Evolutionary conservation across 2,329 filamentous ascomycete species (phyloP).

Genomic region (Elsinoe fawcettii): DNA sequence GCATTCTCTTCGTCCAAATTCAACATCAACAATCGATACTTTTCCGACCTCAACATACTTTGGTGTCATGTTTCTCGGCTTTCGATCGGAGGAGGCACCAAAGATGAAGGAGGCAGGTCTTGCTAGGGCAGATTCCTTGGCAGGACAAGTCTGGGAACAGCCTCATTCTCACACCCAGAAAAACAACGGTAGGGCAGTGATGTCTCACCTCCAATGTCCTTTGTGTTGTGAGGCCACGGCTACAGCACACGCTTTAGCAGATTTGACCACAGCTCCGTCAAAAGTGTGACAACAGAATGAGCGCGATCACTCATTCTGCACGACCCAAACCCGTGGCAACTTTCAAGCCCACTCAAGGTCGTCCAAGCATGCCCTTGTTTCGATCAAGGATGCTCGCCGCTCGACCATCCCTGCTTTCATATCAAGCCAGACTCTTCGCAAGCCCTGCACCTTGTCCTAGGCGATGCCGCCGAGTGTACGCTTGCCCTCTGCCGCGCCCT

Average conservation of each 20-base stretch:
- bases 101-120: neutral
- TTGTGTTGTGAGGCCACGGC: neutral
- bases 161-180: neutral
- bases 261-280: too few relatives aligned
- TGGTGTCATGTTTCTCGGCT: neutral
- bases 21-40: neutral
- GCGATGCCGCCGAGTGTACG: neutral
- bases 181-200: neutral
- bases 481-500: slow-evolving; percentile 2
- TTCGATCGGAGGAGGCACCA: neutral
- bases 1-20: neutral
- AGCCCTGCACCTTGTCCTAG: neutral
- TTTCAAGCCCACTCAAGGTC: slow-evolving; percentile 8
- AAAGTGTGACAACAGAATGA: too few relatives aligned
- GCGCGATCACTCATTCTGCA: neutral
- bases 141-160: neutral
- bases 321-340: slow-evolving; percentile 6
- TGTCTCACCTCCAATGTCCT: neutral
- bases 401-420: neutral
- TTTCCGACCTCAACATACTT: neutral
- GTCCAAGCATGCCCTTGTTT: slow-evolving; percentile 6
- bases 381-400: neutral
- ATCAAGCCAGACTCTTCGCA: neutral
- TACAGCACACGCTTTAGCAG: neutral
- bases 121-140: neutral